These are phyloP conservation scores for Pleurotus tuoliensis DNA, from an alignment of 768 basidiomycete species.

Conservation along the genomic window DNA sequence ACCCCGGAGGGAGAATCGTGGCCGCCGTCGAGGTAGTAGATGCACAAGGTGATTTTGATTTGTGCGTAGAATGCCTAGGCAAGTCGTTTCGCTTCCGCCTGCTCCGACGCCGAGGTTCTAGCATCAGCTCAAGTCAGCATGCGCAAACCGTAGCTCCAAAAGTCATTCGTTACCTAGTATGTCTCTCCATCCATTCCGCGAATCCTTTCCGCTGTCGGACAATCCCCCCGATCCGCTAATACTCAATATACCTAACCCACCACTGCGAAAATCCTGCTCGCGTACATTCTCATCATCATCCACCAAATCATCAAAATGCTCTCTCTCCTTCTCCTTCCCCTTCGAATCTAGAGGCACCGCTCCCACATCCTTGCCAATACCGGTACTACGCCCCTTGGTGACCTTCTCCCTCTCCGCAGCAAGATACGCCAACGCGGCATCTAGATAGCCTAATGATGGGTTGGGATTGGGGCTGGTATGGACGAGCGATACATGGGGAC, in stretches of 20 bases:
- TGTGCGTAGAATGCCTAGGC: neutral
- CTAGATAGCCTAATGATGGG: slow-evolving; percentile 71
- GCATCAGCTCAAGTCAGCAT: neutral
- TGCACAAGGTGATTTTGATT: slow-evolving; percentile 15
- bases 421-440: slow-evolving; percentile 71
- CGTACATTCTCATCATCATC: neutral
- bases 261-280: slow-evolving; percentile 7
- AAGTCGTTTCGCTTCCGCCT: slow-evolving; percentile 29
- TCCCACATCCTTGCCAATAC: slow-evolving; percentile 22
- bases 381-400: slow-evolving; percentile 38
- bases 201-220: neutral
- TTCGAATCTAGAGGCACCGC: slow-evolving; percentile 5
- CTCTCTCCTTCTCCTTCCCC: neutral
- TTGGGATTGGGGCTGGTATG: slow-evolving; percentile 24
- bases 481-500: neutral
- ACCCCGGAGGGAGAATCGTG: neutral
- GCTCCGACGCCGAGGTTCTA: slow-evolving; percentile 32
- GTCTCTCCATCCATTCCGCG: slow-evolving; percentile 24
- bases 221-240: neutral
- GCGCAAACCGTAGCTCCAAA: neutral
- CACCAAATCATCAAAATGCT: neutral
- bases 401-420: slow-evolving; percentile 64
- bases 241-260: slow-evolving; percentile 1
- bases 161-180: slow-evolving; percentile 34
- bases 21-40: slow-evolving; percentile 10